Evolutionary conservation across 495 filamentous ascomycete genomes (phyloP).

Genomic region (Penicillium subrubescens): DNA sequence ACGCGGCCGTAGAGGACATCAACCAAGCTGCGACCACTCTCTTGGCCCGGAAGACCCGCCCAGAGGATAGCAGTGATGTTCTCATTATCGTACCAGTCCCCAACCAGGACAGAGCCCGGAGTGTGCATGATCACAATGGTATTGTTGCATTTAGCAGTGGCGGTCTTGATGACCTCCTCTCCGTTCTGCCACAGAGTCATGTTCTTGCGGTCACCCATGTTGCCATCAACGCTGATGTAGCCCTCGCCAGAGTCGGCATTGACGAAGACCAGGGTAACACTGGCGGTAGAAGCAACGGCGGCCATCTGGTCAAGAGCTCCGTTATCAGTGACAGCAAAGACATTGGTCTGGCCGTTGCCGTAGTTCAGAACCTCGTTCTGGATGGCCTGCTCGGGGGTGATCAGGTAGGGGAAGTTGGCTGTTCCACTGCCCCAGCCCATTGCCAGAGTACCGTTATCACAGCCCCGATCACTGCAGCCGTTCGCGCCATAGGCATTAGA

Average conservation of each 20-base stretch:
- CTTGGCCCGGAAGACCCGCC: constrained; percentile 90
- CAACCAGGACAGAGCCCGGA: constrained; percentile 75
- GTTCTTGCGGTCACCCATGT: constrained; percentile 90
- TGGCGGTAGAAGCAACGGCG: constrained; percentile 64
- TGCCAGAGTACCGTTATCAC: constrained; percentile 82
- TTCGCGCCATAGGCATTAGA: constrained; percentile 81
- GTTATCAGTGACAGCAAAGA: constrained; percentile 78
- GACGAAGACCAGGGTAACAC: constrained; percentile 82
- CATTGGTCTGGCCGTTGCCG: constrained; percentile 50
- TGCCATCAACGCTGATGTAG: constrained; percentile 81
- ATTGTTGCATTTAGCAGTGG: constrained; percentile 79
- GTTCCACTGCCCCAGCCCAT: constrained; percentile 96
- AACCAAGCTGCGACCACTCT: constrained; percentile 86
- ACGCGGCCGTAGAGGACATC: constrained; percentile 89
- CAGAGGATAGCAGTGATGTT: constrained; percentile 94
- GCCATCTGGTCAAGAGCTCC: constrained; percentile 63
- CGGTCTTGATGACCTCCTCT: constrained; percentile 75
- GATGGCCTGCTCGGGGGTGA: constrained; percentile 85
- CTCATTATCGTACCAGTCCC: constrained; percentile 76
- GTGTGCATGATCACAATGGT: constrained; percentile 93
- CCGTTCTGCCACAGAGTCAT: constrained; percentile 85
- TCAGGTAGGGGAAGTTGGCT: constrained; percentile 86
- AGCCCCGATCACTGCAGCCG: constrained; percentile 79
- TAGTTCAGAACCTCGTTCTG: constrained; percentile 62
- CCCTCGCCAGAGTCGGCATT: constrained; percentile 88